Percentiles rank a stretch among this genome's conserved stretches.
These are phyloP conservation scores for Pseudocercospora fijiensis DNA, from an alignment of 2,329 filamentous ascomycete species.

Conservation along the genomic window DNA sequence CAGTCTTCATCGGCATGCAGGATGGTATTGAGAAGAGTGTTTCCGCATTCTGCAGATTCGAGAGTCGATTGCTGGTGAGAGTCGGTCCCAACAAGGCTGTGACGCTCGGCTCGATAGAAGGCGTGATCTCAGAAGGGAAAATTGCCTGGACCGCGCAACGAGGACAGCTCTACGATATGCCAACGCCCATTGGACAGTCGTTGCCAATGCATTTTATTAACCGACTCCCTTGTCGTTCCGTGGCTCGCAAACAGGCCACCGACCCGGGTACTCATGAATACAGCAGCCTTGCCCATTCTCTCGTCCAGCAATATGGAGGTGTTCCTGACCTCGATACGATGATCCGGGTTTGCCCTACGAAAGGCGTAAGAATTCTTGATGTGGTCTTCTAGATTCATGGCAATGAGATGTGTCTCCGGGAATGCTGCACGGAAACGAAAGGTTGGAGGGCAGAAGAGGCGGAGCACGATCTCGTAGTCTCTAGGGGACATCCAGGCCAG, in stretches of 20 bases:
- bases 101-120: neutral
- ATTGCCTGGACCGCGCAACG: neutral
- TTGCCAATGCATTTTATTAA: conserved; percentile 9
- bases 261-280: conserved; percentile 4
- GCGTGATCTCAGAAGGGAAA: neutral
- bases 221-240: neutral
- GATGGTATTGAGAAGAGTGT: neutral
- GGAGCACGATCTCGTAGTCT: conserved; percentile 1
- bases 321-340: conserved; percentile 7
- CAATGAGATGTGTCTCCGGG: conserved; percentile 4
- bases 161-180: neutral
- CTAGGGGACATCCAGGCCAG: neutral
- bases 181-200: neutral
- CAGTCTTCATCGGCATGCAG: neutral
- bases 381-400: neutral
- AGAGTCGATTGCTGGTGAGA: neutral
- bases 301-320: neutral
- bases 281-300: neutral
- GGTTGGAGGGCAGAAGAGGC: neutral
- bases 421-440: neutral
- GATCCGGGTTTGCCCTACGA: neutral
- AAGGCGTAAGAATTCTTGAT: neutral
- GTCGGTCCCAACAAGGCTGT: too few species aligned
- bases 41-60: neutral
- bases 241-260: conserved; percentile 1